Base-by-base conservation (phyloP, 345 rosid species). In the Pseudoturritis turrita region DNA sequence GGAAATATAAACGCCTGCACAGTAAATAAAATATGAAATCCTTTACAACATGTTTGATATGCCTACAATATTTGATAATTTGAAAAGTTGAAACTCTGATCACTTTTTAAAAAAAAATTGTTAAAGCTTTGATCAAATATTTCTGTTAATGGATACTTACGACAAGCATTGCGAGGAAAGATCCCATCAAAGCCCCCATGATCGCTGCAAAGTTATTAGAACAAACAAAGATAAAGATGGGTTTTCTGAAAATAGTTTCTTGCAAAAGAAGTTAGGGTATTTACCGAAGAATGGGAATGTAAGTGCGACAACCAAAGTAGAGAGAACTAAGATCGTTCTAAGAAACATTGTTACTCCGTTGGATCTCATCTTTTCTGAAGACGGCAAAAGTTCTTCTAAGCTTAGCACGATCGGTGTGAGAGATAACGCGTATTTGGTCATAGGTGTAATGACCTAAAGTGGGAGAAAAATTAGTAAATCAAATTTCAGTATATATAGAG, bases 351-450 rank as follows among this genome's bases (percentile, higher is more conserved):
- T 85, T 37, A 75, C 60, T 40, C 68, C 12, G 33, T 76, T 66
- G 3, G 88, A 80, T 76, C 76, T 78, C 31, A 68, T 70, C 28
- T 65, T 70, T 35, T 50, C 78, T n/a, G 81, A 53, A 1, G 86
- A 64, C 19, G 91, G 91, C 72, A 88, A 46, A 58, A 90, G 82
- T 72, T 93, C 98, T 74, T 93, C 96, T 71, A 88, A 71, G 71
- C 94, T 77, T 77, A 85, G 76, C 5, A 89, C 89, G 26, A 93
- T 80, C 0, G 96, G 97, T 51, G 82, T 73, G 13, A 90, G 56
- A 21, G 90, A 78, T 78, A 90, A 65, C 6, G 96, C 94, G 55
- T 82, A 90, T 84, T 90, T 93, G 18, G 96, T 77, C 86, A 89
- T 66, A 2, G 94, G 96, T 62, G 83, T 83, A 68, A 88, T 79